Evolutionary conservation across 2,329 filamentous ascomycete species (phyloP).

Genomic region (Chrysoporthe puriensis): DNA sequence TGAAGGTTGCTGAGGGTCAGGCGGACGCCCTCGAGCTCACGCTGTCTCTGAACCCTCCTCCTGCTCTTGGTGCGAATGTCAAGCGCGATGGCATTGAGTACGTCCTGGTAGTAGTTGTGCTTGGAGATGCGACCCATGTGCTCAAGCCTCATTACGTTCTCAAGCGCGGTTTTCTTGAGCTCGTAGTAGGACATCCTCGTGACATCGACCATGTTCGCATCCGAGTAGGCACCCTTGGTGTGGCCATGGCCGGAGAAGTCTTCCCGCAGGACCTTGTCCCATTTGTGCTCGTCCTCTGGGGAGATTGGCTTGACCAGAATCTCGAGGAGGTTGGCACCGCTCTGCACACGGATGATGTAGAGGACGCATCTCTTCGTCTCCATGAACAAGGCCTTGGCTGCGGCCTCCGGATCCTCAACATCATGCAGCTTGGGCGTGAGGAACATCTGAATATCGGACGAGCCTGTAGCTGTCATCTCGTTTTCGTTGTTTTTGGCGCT

Average conservation of each 20-base stretch:
- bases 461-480: slow-evolving; percentile 85
- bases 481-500: slow-evolving; percentile 96
- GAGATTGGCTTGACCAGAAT: slow-evolving; percentile 90
- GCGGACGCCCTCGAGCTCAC: slow-evolving; percentile 83
- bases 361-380: slow-evolving; percentile 96
- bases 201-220: slow-evolving; percentile 85
- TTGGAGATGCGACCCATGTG: slow-evolving; percentile 84
- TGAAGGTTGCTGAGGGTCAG: slow-evolving; percentile 75
- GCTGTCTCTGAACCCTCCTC: slow-evolving; percentile 85
- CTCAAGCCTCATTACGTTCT: slow-evolving; percentile 91
- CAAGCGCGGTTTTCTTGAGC: slow-evolving; percentile 87
- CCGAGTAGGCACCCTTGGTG: slow-evolving; percentile 85
- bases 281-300: slow-evolving; percentile 86
- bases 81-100: slow-evolving; percentile 95
- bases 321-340: slow-evolving; percentile 88
- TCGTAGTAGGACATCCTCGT: slow-evolving; percentile 88
- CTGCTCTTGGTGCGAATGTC: slow-evolving; percentile 98
- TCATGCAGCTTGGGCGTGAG: slow-evolving; percentile 88
- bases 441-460: slow-evolving; percentile 88
- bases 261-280: slow-evolving; percentile 79
- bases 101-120: slow-evolving; percentile 92
- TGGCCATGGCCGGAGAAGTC: slow-evolving; percentile 73
- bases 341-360: slow-evolving; percentile 97
- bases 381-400: slow-evolving; percentile 92
- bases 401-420: slow-evolving; percentile 88